phyloP scores from a whole-genome alignment of 2,329 filamentous ascomycete species.

The Fusarium chaquense region DNA sequence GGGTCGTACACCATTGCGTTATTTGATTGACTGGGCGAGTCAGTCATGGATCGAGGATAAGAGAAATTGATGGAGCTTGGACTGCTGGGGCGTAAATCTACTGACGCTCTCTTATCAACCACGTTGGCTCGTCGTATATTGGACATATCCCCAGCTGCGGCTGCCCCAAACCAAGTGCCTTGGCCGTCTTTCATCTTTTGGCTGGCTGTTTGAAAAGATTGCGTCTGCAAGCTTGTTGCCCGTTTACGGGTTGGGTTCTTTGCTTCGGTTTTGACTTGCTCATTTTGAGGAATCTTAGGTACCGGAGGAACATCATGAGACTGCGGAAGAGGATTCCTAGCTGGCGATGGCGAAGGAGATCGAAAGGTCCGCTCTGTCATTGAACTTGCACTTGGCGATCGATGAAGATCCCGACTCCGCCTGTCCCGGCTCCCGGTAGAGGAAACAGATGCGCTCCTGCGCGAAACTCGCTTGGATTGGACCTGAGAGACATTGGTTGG shows the following conservation, averaged over 20 bases:
- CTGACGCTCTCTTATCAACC: slow-evolving; percentile 50
- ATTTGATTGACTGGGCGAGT: slow-evolving; percentile 54
- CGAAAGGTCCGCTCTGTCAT: slow-evolving; percentile 93
- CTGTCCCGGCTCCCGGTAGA: slow-evolving; percentile 68
- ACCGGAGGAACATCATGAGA: slow-evolving; percentile 75
- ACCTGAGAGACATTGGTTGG: slow-evolving; percentile 85
- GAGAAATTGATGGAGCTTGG: slow-evolving; percentile 70
- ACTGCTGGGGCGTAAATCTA: slow-evolving; percentile 56
- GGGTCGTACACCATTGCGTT: slow-evolving; percentile 70
- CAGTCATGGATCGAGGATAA: slow-evolving; percentile 63
- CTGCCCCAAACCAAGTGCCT: slow-evolving; percentile 63
- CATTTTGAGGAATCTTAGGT: slow-evolving; percentile 74
- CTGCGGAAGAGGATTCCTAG: slow-evolving; percentile 57
- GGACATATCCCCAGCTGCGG: slow-evolving; percentile 57
- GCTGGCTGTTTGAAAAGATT: slow-evolving; percentile 66
- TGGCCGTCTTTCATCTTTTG: slow-evolving; percentile 60
- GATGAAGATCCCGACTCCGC: slow-evolving; percentile 64
- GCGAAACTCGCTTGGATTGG: slow-evolving; percentile 86
- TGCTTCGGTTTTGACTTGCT: slow-evolving; percentile 44
- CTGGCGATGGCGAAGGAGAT: slow-evolving; percentile 77
- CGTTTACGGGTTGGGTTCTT: slow-evolving; percentile 53
- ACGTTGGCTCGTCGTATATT: slow-evolving; percentile 60
- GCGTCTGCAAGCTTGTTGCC: slow-evolving; percentile 59
- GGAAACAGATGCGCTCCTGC: slow-evolving; percentile 78
- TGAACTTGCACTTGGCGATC: slow-evolving; percentile 78